Evolutionary conservation across 257 asterid species (phyloP).

Genomic region (Solanum tarapatanum): DNA sequence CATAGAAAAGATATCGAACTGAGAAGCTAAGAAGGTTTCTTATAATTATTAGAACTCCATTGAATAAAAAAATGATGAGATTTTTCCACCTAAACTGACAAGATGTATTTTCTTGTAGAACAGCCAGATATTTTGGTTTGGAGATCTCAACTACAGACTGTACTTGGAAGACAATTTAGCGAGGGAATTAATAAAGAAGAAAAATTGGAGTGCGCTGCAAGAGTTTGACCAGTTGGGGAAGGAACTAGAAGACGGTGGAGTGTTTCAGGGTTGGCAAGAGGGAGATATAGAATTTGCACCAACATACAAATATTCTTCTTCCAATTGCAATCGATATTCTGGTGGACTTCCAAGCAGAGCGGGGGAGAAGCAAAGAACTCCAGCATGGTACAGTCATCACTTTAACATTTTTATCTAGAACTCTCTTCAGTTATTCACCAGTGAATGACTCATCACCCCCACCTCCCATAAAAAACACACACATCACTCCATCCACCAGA

Average conservation of each 20-base stretch:
- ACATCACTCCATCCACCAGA: neutral
- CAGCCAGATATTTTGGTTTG: conserved; percentile 98
- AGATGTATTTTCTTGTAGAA: conserved; percentile 23
- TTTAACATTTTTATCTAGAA: neutral
- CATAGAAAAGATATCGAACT: neutral
- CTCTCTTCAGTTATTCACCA: neutral
- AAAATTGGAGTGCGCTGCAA: conserved; percentile 68
- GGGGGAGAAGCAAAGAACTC: conserved; percentile 94
- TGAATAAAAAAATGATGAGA: neutral
- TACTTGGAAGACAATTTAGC: conserved; percentile 73
- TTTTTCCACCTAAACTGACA: neutral
- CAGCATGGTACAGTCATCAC: conserved; percentile 65
- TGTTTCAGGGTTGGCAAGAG: conserved; percentile 87
- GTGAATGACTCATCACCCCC: neutral
- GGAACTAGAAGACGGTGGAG: conserved; percentile 72
- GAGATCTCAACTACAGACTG: conserved; percentile 91
- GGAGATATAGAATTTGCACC: conserved; percentile 88
- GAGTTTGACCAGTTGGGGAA: conserved; percentile 66
- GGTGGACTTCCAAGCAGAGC: conserved; percentile 65
- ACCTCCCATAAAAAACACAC: neutral
- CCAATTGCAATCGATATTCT: conserved; percentile 64
- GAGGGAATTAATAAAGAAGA: conserved; percentile 52
- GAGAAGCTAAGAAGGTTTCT: neutral
- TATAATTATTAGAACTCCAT: neutral
- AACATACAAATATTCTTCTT: conserved; percentile 73